Evolutionary conservation across 192 early-diverging fungal genomes (phyloP).

Genomic region (Podila clonocystis): DNA sequence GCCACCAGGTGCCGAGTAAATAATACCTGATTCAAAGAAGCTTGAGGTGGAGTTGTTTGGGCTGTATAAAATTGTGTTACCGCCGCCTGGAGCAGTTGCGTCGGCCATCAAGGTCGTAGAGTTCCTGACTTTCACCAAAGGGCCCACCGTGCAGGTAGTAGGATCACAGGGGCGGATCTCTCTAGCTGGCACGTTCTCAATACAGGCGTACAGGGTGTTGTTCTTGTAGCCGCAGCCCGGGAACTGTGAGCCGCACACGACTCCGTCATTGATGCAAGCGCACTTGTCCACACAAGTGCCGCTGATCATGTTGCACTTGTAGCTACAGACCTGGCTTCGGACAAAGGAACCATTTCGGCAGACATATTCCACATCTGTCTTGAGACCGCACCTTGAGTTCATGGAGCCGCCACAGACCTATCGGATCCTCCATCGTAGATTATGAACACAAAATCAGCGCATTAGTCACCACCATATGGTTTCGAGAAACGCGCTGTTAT

Average conservation of each 20-base stretch:
- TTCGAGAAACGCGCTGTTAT: too few species aligned
- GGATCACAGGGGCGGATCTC: conserved; percentile 5
- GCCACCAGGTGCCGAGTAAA: too few species aligned
- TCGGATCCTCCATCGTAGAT: too few species aligned
- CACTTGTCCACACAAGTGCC: conserved; percentile 1
- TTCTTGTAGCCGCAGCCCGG: not conserved
- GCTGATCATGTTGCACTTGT: not conserved
- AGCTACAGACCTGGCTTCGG: not conserved
- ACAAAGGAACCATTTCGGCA: not conserved
- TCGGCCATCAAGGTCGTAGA: too few species aligned
- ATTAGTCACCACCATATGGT: too few species aligned
- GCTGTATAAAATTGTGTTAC: too few species aligned
- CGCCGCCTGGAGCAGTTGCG: not conserved
- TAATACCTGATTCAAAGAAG: too few species aligned
- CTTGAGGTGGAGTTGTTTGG: too few species aligned
- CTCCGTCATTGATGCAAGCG: not conserved
- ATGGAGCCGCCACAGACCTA: too few species aligned
- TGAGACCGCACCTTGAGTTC: not conserved
- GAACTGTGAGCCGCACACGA: conserved; percentile 2
- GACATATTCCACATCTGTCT: not conserved
- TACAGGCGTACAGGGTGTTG: conserved; percentile 7
- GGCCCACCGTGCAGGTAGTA: not conserved
- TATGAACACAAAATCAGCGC: too few species aligned
- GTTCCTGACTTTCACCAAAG: too few species aligned
- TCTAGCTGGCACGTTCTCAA: not conserved